Evolutionary conservation across 108 stramenopile genomes (phyloP), one percentile per base, ranked within the genome.

Genomic region (Chaetoceros tenuissimus): DNA sequence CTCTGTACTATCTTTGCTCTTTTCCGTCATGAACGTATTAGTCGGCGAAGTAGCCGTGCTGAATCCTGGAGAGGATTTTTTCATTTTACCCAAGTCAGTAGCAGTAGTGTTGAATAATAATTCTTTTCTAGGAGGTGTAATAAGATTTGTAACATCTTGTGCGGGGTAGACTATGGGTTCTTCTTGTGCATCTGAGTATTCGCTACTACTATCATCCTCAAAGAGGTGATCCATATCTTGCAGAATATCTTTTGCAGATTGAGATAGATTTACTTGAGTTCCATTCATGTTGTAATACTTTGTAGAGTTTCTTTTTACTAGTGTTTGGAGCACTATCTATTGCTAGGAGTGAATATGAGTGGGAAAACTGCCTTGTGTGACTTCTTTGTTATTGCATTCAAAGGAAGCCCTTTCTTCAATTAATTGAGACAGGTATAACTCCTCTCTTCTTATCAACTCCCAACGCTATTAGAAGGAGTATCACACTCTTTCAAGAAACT

Each of bases 41-140:
- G 34, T 40, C 34, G 34, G 34, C 5, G 34, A 40, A 40, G 34
- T 40, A 40, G 34, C 34, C 5, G 34, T 40, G 34, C 34, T 40
- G 13, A 40, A 40, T 40, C 34, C 34, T 10, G 34, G 34, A 40
- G 34, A 40, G 8, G 34, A 10, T 13, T 40, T 40, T 40, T 40
- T 10, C 34, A 40, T 40, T 40, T 5, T 5, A 40, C 8, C 5
- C 34, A 13, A 40, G 5, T 40, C 34, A 40, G 34, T 40, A 40
- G 34, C n/a, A n/a, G n/a, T n/a, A n/a, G n/a, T n/a, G n/a, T n/a
- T n/a, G n/a, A n/a, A n/a, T n/a, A n/a, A n/a, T n/a, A n/a, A n/a
- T n/a, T n/a, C n/a, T n/a, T n/a, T n/a, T n/a, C n/a, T n/a, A 34
- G 66, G 50, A 30, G 67, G 72, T 24, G 74, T 75, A 22, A 40